Base-by-base conservation (phyloP, 306 rosid species). In the Astragalus membranaceus region DNA sequence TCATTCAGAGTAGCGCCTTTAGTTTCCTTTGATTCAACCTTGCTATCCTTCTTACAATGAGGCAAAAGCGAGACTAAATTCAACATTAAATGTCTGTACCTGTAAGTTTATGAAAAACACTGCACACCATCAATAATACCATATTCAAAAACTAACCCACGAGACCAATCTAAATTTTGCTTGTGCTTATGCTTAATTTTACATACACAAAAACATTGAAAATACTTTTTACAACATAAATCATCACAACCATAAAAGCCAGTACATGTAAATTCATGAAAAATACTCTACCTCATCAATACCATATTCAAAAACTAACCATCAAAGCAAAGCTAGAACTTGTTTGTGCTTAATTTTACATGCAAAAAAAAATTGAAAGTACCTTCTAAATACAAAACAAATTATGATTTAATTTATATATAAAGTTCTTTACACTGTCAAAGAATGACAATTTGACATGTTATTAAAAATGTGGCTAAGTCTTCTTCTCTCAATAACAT, bases 51-150 rank as follows among this genome's bases (percentile, higher is more conserved):
- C 88, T 95, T 95, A 75, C 88, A 84, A 44, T 95, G 99, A 13
- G 99, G 99, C 79, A 95, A 70, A 57, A 95, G 84, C 7, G 96
- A 88, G 52, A 89, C 97, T 78, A 95, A 10, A 69, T 95, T 95
- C 91, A 91, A 82, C 99, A 95, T 91, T 80, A 95, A 77, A 82
- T 95, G 99, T 15, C 99, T 96, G 78, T 91, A 88, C 85, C 99
- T 91, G 57, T 8, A 66, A 44, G n/a, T 20, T 62, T 0, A 54
- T 12, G 3, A 7, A 17, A 20, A 26, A 13, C 2, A 51, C 17
- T 54, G 60, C 53, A 64, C 14, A 43, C 41, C 11, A 73, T 79
- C 6, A 56, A 41, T 1, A 50, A 23, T n/a, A 15, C 14, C 39
- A 71, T 9, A 23, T 3, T 30, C 7, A 51, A 35, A 37, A 67